A percentile compares a stretch with the other conserved stretches of the same genome.
These are phyloP conservation scores for Debaryomyces hansenii DNA, from an alignment of 805 yeast genomes.

Conservation along the genomic window DNA sequence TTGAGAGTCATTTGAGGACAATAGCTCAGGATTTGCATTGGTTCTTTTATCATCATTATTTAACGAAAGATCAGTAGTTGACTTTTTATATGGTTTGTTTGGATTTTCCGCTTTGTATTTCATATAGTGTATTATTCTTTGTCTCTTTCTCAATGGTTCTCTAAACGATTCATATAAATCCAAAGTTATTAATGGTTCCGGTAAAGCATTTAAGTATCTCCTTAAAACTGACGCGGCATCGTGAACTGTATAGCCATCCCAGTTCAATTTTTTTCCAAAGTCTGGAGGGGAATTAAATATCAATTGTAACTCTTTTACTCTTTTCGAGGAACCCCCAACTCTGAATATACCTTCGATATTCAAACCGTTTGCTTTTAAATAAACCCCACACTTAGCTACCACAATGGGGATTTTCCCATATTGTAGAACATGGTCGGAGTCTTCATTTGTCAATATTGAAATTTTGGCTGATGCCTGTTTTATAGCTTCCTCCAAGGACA, in stretches of 20 bases:
- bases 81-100: conserved; percentile 11
- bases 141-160: conserved; percentile 64
- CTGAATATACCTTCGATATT: conserved; percentile 89
- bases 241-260: conserved; percentile 95
- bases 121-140: conserved; percentile 65
- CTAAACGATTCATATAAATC: conserved; percentile 75
- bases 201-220: conserved; percentile 80
- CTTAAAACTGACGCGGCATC: conserved; percentile 93
- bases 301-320: conserved; percentile 82
- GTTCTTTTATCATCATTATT: conserved; percentile 8
- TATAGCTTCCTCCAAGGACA: conserved; percentile 68
- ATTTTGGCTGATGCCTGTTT: conserved; percentile 76
- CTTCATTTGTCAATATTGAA: conserved; percentile 54
- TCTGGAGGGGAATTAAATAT: conserved; percentile 85
- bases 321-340: conserved; percentile 85
- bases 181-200: conserved; percentile 89
- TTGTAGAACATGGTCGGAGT: conserved; percentile 60
- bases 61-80: not conserved
- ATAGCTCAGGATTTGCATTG: conserved; percentile 8
- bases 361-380: conserved; percentile 72
- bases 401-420: conserved; percentile 91
- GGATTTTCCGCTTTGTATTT: conserved; percentile 54
- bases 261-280: conserved; percentile 81
- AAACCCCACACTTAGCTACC: conserved; percentile 95
- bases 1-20: conserved; percentile 16